A percentile compares a stretch with the other conserved stretches of the same genome.
These are phyloP conservation scores for Globisporangium cederbergense DNA, from an alignment of 352 stramenopile species.

Conservation along the genomic window DNA sequence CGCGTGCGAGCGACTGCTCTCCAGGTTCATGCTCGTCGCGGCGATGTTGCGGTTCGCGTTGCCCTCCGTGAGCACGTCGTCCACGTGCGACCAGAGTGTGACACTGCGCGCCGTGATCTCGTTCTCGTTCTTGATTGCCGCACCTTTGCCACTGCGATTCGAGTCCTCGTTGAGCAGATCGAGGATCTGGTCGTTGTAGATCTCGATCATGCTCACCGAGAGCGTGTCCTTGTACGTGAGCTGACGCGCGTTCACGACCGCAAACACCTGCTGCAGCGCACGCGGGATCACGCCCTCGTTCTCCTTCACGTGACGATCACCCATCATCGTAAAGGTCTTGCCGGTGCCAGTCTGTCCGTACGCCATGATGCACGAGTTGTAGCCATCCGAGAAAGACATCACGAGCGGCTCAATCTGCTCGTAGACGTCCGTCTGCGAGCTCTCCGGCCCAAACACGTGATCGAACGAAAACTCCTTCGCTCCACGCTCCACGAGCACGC, in stretches of 20 bases:
- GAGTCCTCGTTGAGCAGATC: constrained; percentile 81
- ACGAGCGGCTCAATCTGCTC: constrained; percentile 94
- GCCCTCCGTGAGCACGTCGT: constrained; percentile 62
- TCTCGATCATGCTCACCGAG: constrained; percentile 96
- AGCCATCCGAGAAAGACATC: constrained; percentile 96
- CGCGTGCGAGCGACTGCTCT: constrained; percentile 84
- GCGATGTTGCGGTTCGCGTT: constrained; percentile 83
- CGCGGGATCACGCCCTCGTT: constrained; percentile 92
- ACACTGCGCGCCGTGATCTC: constrained; percentile 63
- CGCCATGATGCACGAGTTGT: constrained; percentile 98
- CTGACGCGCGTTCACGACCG: constrained; percentile 67
- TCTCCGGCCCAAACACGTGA: constrained; percentile 94
- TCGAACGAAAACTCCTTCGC: constrained; percentile 97
- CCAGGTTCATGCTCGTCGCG: constrained; percentile 82
- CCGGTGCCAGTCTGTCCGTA: constrained; percentile 96
- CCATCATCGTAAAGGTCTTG: constrained; percentile 98
- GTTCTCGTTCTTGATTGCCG: constrained; percentile 61
- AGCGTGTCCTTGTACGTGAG: constrained; percentile 70
- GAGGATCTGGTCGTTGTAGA: constrained; percentile 94
- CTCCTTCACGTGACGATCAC: constrained; percentile 49
- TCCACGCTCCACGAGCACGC: constrained; percentile 78
- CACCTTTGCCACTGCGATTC: constrained; percentile 39
- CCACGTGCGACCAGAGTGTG: constrained; percentile 62
- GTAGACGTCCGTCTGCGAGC: constrained; percentile 92
- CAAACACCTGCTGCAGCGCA: constrained; percentile 95